phyloP scores from a whole-genome alignment of 2,329 filamentous ascomycete genomes.

The Fusarium hainanense region DNA sequence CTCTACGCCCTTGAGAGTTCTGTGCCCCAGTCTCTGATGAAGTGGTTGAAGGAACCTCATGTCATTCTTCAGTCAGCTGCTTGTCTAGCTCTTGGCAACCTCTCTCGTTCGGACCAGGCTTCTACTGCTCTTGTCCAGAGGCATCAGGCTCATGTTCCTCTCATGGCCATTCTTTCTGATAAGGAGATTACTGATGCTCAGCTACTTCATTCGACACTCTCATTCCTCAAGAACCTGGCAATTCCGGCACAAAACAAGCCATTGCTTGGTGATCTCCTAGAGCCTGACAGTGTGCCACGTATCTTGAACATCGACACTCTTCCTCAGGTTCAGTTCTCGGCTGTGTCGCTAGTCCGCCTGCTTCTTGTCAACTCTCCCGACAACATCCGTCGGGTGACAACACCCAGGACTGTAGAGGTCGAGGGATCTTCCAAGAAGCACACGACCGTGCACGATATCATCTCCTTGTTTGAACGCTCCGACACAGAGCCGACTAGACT shows the following conservation, averaged over 20 bases:
- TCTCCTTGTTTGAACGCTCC: conserved; percentile 52
- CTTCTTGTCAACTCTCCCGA: conserved; percentile 63
- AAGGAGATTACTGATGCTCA: conserved; percentile 58
- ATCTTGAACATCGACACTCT: conserved; percentile 64
- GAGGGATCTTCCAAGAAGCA: conserved; percentile 38
- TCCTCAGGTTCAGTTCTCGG: conserved; percentile 69
- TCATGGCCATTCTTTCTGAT: conserved; percentile 59
- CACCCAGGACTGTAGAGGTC: conserved; percentile 52
- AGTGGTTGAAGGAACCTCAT: conserved; percentile 59
- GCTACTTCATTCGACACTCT: conserved; percentile 66
- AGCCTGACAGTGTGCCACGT: conserved; percentile 59
- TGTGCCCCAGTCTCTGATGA: conserved; percentile 56
- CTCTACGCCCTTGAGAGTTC: conserved; percentile 57
- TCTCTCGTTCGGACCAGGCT: conserved; percentile 67
- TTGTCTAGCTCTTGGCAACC: conserved; percentile 70
- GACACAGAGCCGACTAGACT: conserved; percentile 65
- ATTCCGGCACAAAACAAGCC: conserved; percentile 67
- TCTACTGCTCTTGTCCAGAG: conserved; percentile 62
- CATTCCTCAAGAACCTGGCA: conserved; percentile 73
- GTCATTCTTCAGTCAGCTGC: conserved; percentile 65
- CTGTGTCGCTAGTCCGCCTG: conserved; percentile 67
- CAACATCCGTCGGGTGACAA: conserved; percentile 64
- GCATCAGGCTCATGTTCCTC: conserved; percentile 55
- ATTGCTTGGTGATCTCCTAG: conserved; percentile 61
- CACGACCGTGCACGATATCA: conserved; percentile 53